Conservation (phyloP, 2,329 filamentous ascomycete species). For the Aureobasidium subglaciale region DNA sequence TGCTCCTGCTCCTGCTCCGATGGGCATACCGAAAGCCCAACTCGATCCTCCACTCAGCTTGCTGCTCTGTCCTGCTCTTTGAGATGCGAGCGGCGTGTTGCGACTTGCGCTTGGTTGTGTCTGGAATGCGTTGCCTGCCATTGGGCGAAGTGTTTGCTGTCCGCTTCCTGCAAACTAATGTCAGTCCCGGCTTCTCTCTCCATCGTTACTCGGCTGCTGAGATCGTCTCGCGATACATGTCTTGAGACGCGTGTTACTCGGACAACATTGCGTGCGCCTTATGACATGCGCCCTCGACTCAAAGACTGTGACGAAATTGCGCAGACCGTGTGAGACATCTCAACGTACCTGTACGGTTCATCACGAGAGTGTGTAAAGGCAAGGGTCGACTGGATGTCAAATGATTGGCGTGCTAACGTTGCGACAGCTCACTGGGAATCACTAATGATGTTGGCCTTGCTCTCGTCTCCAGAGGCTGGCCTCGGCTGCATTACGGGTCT, state of each 20-base stretch:
- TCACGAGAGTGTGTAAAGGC: conserved; percentile 20
- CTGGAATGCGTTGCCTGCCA: conserved; percentile 47
- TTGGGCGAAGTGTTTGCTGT: conserved; percentile 45
- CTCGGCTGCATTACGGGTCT: neutral
- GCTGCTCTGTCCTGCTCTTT: conserved; percentile 18
- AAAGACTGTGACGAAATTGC: too few relatives aligned
- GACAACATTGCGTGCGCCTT: neutral
- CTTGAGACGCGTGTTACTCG: neutral
- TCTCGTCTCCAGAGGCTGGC: neutral
- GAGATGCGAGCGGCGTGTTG: conserved; percentile 16
- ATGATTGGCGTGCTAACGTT: neutral
- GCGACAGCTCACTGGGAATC: neutral
- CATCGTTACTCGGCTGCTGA: neutral
- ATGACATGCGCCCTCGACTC: too few relatives aligned
- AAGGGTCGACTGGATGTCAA: neutral
- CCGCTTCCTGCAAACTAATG: conserved; percentile 35
- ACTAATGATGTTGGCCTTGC: neutral
- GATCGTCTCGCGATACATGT: neutral
- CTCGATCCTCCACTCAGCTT: conserved; percentile 17
- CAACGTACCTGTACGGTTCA: conserved; percentile 45
- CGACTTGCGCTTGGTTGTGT: conserved; percentile 19
- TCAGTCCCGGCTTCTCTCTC: neutral
- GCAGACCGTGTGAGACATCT: too few relatives aligned
- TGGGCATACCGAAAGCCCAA: conserved; percentile 19
- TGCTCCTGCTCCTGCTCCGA: conserved; percentile 12